Evolutionary conservation across 805 yeast species (phyloP), one percentile per base, ranked within the genome.

Genomic region (Brettanomyces naardenensis): DNA sequence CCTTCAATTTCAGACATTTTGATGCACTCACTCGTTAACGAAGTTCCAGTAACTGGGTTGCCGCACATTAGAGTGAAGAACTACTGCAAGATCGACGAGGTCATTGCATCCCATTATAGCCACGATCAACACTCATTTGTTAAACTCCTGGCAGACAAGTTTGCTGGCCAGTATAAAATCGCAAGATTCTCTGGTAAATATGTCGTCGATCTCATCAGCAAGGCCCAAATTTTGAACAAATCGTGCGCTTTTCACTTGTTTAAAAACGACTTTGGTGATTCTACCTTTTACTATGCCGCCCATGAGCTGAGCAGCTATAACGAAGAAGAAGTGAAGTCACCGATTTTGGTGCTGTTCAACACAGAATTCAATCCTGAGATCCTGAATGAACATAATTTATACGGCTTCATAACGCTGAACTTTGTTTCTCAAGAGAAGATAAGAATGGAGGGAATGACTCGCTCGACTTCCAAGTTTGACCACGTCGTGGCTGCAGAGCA

Each of bases 21-120:
- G 42, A 86, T 89, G 95, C 95, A 89, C 51, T 86, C 96, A 0
- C 66, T 90, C 53, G 75, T 84, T 22, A 90, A 90, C 54, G 94
- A 86, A 49, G 80, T 79, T 19, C 92, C 95, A 0, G 66, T 90
- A 30, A 46, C 52, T 3, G 66, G 72, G 28, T 61, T 88, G 14
- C 96, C 97, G 0, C 64, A 65, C 20, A 66, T 90, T 65, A 65
- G 62, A 43, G 95, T 89, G 5, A 66, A 64, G 10, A 68, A 72
- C 3, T 86, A 92, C 84, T 70, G 80, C 20, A 65, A 68, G 10
- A 74, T 88, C 6, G 68, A 69, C 25, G 71, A 76, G 23, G 64
- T 81, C 3, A 57, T 69, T 17, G 73, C 75, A 4, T 65, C 75
- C 3, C 65, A 73, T 36, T 68, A 67, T 48, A 51, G 55, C 35